Evolutionary conservation across 768 basidiomycete species (phyloP).

Genomic region (Tricholoma sp.): DNA sequence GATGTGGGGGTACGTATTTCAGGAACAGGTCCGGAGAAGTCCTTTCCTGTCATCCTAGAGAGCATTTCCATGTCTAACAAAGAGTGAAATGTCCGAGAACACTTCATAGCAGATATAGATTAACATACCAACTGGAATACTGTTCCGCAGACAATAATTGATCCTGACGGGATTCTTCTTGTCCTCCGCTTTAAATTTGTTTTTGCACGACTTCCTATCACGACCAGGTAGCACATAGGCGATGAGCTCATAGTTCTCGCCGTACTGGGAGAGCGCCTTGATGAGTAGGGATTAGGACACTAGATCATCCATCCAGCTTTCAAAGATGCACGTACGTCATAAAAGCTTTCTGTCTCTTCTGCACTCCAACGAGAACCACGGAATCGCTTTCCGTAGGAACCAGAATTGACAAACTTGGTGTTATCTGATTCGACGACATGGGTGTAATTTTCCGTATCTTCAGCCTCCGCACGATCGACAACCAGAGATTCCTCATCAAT

Average conservation of each 20-base stretch:
- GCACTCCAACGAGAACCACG: constrained; percentile 84
- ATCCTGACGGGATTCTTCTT: constrained; percentile 74
- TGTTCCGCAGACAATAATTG: constrained; percentile 67
- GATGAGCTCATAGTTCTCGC: constrained; percentile 91
- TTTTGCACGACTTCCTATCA: constrained; percentile 85
- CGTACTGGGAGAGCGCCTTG: constrained; percentile 80
- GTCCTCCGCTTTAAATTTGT: constrained; percentile 91
- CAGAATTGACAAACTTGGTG: constrained; percentile 81
- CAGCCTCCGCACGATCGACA: constrained; percentile 70
- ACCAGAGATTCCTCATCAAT: constrained; percentile 83
- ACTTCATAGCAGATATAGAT: neutral
- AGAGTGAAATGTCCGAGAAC: neutral
- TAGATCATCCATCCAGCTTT: neutral
- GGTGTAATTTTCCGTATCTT: constrained; percentile 63
- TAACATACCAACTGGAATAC: constrained; percentile 69
- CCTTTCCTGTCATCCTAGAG: constrained; percentile 78
- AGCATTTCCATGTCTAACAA: constrained; percentile 62
- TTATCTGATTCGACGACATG: constrained; percentile 80
- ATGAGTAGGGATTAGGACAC: neutral
- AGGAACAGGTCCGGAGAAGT: constrained; percentile 78
- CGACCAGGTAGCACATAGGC: constrained; percentile 81
- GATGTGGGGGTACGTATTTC: constrained; percentile 47
- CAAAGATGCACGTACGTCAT: constrained; percentile 50
- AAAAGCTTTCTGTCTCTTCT: constrained; percentile 89
- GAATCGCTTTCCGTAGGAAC: constrained; percentile 73